Evolutionary conservation across 371 early-diverging fungal genomes (phyloP).

Genomic region (Mucor sp.): DNA sequence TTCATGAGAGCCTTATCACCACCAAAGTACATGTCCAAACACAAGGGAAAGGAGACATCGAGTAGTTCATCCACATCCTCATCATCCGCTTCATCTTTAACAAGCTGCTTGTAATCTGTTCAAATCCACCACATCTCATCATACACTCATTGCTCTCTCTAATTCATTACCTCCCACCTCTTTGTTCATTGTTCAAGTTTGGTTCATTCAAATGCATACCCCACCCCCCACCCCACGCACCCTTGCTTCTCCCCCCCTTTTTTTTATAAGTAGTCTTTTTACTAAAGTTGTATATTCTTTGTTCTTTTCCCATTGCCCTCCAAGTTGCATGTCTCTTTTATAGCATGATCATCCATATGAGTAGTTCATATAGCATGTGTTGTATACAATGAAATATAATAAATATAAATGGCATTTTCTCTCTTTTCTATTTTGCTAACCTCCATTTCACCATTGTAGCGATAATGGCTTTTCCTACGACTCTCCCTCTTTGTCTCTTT

Average conservation of each 20-base stretch:
- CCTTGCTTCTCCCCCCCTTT: neutral
- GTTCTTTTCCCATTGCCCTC: neutral
- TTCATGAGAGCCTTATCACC: constrained; percentile 20
- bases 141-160: neutral
- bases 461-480: neutral
- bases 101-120: neutral
- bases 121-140: neutral
- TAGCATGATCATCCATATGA: neutral
- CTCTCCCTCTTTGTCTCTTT: neutral
- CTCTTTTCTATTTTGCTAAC: neutral
- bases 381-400: neutral
- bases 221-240: neutral
- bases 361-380: neutral
- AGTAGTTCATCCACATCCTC: neutral
- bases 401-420: neutral
- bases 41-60: constrained; percentile 7
- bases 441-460: neutral
- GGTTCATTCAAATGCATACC: neutral
- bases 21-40: neutral
- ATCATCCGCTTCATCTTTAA: neutral
- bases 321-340: neutral
- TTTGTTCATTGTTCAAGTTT: neutral
- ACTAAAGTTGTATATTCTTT: neutral
- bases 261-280: neutral
- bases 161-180: neutral